These are phyloP conservation scores for Scopulariopsis brevicaulis DNA, from an alignment of 2,329 filamentous ascomycete genomes.

Conservation along the genomic window DNA sequence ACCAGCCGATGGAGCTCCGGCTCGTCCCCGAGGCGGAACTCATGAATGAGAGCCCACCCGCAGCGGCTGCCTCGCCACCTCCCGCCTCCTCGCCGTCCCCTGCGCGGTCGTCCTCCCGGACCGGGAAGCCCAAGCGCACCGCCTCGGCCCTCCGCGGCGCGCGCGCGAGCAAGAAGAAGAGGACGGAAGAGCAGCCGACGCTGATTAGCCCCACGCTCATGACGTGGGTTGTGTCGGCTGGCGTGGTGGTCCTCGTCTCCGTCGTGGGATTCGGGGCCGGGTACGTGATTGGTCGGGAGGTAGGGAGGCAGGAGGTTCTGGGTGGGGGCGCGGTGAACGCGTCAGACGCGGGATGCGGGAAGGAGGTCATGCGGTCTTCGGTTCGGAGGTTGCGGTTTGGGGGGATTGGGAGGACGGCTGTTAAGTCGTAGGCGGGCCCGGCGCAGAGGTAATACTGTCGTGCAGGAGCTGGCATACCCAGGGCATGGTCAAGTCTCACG, in stretches of 20 bases:
- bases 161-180: conserved; percentile 37
- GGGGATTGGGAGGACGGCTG: conserved; percentile 36
- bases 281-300: conserved; percentile 56
- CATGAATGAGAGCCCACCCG: conserved; percentile 21
- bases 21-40: conserved; percentile 52
- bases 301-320: conserved; percentile 49
- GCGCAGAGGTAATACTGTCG: background rate
- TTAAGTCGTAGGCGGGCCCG: conserved; percentile 8
- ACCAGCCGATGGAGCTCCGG: conserved; percentile 45
- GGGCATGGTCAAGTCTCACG: background rate
- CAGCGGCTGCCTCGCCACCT: conserved; percentile 10
- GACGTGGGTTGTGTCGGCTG: conserved; percentile 55
- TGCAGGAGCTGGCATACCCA: background rate
- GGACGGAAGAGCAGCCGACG: conserved; percentile 28
- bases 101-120: conserved; percentile 15
- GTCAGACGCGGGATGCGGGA: conserved; percentile 34
- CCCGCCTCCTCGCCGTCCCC: conserved; percentile 16
- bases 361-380: conserved; percentile 40
- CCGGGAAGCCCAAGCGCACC: conserved; percentile 30
- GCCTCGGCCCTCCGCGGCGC: conserved; percentile 17
- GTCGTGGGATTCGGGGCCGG: conserved; percentile 60
- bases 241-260: conserved; percentile 55
- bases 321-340: conserved; percentile 26
- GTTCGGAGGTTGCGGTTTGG: conserved; percentile 44
- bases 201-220: conserved; percentile 36